Conservation (phyloP, 768 basidiomycete species). For the Porphyrellus cyaneotinctus region DNA sequence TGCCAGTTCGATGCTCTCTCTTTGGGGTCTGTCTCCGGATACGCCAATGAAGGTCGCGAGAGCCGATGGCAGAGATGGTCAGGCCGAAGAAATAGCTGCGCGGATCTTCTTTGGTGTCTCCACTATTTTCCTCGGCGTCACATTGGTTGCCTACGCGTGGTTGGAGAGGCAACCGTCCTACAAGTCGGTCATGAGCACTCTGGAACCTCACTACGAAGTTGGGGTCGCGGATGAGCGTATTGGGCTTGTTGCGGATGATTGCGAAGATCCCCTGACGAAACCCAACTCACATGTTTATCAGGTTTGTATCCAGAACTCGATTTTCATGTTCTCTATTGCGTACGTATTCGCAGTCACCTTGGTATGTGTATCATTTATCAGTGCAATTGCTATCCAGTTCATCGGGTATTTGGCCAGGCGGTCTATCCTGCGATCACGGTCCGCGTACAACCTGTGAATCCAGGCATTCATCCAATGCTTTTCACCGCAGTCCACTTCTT, state of each 20-base stretch:
- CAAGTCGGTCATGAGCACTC: constrained; percentile 44
- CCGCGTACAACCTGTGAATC: constrained; percentile 64
- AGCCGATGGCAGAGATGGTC: constrained; percentile 29
- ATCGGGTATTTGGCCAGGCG: constrained; percentile 44
- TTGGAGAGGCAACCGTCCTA: constrained; percentile 59
- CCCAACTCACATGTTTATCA: constrained; percentile 44
- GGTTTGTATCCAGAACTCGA: constrained; percentile 59
- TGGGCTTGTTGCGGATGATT: constrained; percentile 34
- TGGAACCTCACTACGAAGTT: constrained; percentile 38
- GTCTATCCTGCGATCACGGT: constrained; percentile 86
- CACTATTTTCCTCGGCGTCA: constrained; percentile 56
- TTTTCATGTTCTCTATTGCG: constrained; percentile 68
- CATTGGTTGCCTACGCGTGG: constrained; percentile 52
- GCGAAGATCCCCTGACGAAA: constrained; percentile 22
- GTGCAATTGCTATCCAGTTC: constrained; percentile 1
- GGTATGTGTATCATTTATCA: constrained; percentile 40
- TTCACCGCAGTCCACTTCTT: constrained; percentile 79
- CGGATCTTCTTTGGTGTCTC: constrained; percentile 72
- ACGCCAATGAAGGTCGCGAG: constrained; percentile 18
- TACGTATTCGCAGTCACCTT: constrained; percentile 79
- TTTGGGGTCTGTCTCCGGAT: constrained; percentile 41
- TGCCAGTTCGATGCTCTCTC: constrained; percentile 54
- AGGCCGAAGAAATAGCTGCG: constrained; percentile 64
- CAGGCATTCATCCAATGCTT: constrained; percentile 68
- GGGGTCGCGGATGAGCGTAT: constrained; percentile 27